Evolutionary conservation across 441 rosid genomes (phyloP).

Genomic region (Jatropha multifida): DNA sequence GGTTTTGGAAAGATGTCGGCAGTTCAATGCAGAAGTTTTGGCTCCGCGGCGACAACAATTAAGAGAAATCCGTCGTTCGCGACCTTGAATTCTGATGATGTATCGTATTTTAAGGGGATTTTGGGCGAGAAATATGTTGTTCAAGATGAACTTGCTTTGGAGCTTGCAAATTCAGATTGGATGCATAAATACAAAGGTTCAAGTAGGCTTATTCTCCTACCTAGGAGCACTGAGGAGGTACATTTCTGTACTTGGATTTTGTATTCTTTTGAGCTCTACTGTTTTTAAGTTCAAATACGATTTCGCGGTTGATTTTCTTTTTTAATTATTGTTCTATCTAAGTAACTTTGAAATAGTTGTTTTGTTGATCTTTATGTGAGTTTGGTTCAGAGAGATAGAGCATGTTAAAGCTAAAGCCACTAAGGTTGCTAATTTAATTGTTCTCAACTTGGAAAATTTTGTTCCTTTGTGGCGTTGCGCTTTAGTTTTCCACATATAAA

Average conservation of each 20-base stretch:
- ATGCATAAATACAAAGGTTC: slow-evolving; percentile 76
- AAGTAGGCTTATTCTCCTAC: slow-evolving; percentile 81
- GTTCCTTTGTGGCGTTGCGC: too few relatives aligned
- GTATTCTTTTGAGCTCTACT: background rate
- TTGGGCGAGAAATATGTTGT: slow-evolving; percentile 73
- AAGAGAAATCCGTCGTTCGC: slow-evolving; percentile 69
- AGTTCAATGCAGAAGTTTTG: slow-evolving; percentile 42
- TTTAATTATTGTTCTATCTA: background rate
- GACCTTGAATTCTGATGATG: slow-evolving; percentile 56
- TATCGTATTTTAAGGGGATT: slow-evolving; percentile 57
- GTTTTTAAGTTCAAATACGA: too few relatives aligned
- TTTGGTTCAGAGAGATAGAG: background rate
- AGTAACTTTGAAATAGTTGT: background rate
- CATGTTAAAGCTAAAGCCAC: background rate
- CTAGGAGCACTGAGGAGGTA: slow-evolving; percentile 73
- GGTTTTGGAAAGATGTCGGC: background rate
- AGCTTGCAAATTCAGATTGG: slow-evolving; percentile 85
- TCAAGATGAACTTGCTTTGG: slow-evolving; percentile 73
- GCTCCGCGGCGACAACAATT: slow-evolving; percentile 37
- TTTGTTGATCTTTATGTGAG: background rate
- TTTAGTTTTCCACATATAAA: background rate
- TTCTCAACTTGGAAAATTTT: background rate
- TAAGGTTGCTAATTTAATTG: background rate
- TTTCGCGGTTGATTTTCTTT: background rate
- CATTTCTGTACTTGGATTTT: slow-evolving; percentile 11